Conservation (phyloP, 2,329 filamentous ascomycete species). For the Trichoderma hamatum region DNA sequence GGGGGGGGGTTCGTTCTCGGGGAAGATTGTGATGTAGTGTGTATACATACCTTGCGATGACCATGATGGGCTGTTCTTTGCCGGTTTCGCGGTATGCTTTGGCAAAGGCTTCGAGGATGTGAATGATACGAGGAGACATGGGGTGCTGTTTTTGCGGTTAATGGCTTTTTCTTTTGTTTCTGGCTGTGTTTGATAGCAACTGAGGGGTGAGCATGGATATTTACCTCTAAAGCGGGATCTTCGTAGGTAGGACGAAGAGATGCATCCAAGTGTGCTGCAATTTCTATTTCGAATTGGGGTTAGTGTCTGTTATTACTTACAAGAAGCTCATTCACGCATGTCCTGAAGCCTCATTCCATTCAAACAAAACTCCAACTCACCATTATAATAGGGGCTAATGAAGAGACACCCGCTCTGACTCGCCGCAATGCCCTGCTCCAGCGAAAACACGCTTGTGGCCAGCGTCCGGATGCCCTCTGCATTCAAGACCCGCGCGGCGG, state of each 20-base stretch:
- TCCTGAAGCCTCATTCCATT: background rate
- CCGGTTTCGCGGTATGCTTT: conserved; percentile 27
- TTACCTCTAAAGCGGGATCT: conserved; percentile 31
- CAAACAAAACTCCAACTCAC: conserved; percentile 1
- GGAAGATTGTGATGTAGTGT: background rate
- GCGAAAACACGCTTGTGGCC: conserved; percentile 32
- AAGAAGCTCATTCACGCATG: background rate
- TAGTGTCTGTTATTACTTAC: background rate
- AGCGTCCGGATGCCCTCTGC: conserved; percentile 33
- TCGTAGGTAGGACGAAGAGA: conserved; percentile 21
- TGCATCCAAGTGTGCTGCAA: conserved; percentile 30
- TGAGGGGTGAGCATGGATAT: background rate
- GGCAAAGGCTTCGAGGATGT: conserved; percentile 29
- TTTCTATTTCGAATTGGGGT: conserved; percentile 20
- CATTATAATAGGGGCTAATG: conserved; percentile 34
- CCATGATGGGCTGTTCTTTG: conserved; percentile 30
- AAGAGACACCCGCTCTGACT: conserved; percentile 33
- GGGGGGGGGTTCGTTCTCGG: background rate
- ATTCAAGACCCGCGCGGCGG: conserved; percentile 28
- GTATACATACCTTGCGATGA: conserved; percentile 29
- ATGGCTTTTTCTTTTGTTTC: background rate
- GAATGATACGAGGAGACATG: conserved; percentile 30
- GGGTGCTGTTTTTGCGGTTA: conserved; percentile 25
- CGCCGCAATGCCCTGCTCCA: conserved; percentile 34
- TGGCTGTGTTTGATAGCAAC: background rate